A percentile compares a stretch with the other conserved stretches of the same genome.
Evolutionary conservation across 495 filamentous ascomycete species (phyloP).

Genomic region (Penicillium samsonianum): DNA sequence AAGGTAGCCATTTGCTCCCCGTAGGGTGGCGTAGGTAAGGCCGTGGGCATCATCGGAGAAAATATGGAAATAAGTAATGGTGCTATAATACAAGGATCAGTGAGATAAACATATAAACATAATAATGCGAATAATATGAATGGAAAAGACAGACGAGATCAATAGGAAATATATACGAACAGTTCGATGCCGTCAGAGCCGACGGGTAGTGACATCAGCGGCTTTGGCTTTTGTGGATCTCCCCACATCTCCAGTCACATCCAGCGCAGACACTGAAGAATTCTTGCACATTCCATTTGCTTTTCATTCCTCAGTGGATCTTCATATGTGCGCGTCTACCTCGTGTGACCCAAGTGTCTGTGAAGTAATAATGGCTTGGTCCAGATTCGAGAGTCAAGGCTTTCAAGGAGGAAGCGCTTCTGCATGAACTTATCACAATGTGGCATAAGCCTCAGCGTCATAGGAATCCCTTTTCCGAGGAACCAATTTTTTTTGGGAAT

Average conservation of each 20-base stretch:
- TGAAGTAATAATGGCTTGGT: background rate
- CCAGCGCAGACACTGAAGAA: background rate
- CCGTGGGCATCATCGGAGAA: background rate
- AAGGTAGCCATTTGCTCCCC: constrained; percentile 80
- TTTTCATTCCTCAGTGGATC: background rate
- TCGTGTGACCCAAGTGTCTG: background rate
- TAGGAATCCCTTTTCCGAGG: background rate
- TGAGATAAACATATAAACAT: too few species aligned
- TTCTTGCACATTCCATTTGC: constrained; percentile 2
- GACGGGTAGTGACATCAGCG: constrained; percentile 9
- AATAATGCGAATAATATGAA: too few species aligned
- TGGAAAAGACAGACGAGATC: too few species aligned
- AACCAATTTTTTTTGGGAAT: background rate
- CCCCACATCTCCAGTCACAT: background rate
- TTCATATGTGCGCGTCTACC: background rate
- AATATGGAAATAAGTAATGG: background rate
- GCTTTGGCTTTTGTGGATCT: constrained; percentile 12
- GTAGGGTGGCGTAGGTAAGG: constrained; percentile 1
- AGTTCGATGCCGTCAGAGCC: background rate
- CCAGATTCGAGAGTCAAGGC: background rate
- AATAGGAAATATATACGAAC: background rate
- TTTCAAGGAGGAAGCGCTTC: too few species aligned
- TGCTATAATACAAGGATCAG: constrained; percentile 4
- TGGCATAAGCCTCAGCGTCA: background rate
- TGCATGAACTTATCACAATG: background rate